phyloP scores from a whole-genome alignment of 2,329 filamentous ascomycete species.

The Pseudocercospora musae region DNA sequence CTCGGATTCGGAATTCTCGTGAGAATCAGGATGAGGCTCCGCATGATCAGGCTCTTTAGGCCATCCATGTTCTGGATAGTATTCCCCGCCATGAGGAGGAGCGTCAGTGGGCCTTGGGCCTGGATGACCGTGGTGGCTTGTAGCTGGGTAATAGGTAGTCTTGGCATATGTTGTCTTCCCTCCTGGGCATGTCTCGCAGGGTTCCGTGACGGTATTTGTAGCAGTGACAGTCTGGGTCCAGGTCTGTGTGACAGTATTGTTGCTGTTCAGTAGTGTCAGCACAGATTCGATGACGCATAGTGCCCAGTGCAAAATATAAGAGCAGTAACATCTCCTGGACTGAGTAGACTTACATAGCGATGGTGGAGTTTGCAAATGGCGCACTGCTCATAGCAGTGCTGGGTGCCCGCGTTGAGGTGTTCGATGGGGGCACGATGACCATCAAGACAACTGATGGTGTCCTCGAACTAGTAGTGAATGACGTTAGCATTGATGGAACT shows the following conservation, averaged over 20 bases:
- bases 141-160: slow-evolving; percentile 6
- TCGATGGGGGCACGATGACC: background rate
- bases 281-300: background rate
- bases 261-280: background rate
- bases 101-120: background rate
- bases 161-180: slow-evolving; percentile 5
- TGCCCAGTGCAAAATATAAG: background rate
- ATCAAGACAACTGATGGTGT: background rate
- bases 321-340: background rate
- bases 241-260: background rate
- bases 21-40: background rate
- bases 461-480: background rate
- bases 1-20: background rate
- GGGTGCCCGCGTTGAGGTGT: background rate
- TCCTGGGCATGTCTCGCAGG: slow-evolving; percentile 4
- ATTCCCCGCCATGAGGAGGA: background rate
- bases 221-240: background rate
- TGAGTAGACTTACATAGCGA: background rate
- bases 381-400: background rate
- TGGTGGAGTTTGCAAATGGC: background rate
- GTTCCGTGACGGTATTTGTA: background rate
- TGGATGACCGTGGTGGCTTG: background rate
- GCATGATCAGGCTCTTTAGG: background rate
- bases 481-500: background rate
- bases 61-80: background rate